A percentile compares a stretch with the other conserved stretches of the same genome.
phyloP scores from a whole-genome alignment of 108 stramenopile species.

The Cyclotella sp. region DNA sequence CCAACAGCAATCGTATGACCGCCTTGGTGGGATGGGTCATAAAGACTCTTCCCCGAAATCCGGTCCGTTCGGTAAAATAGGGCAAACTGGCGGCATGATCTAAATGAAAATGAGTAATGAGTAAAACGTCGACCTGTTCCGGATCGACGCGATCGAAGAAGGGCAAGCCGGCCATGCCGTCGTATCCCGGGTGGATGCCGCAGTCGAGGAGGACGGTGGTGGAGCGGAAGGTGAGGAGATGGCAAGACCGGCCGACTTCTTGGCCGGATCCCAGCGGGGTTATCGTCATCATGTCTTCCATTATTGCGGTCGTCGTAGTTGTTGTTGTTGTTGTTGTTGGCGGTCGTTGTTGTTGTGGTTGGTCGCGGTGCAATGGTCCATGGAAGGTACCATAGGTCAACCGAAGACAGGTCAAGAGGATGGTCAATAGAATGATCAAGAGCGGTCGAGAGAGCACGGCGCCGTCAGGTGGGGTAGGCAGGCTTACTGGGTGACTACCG shows the following conservation, averaged over 20 bases:
- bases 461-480: too few species aligned
- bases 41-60: slow-evolving; percentile 93
- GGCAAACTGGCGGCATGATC: slow-evolving; percentile 98
- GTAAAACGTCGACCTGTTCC: slow-evolving; percentile 85
- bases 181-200: slow-evolving; percentile 98
- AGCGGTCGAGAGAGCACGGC: too few species aligned
- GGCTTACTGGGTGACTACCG: too few species aligned
- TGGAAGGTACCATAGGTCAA: too few species aligned
- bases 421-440: too few species aligned
- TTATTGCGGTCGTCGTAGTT: too few species aligned
- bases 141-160: slow-evolving; percentile 91
- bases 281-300: slow-evolving; percentile 85
- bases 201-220: slow-evolving; percentile 96
- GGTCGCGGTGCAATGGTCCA: too few species aligned
- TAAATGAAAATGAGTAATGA: slow-evolving; percentile 97
- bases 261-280: slow-evolving; percentile 91
- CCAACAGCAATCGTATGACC: slow-evolving; percentile 91
- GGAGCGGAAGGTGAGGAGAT: slow-evolving; percentile 94
- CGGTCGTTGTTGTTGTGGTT: too few species aligned
- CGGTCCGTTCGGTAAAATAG: slow-evolving; percentile 97
- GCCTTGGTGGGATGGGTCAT: slow-evolving; percentile 99
- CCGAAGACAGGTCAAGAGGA: too few species aligned
- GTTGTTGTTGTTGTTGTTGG: too few species aligned
- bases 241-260: slow-evolving; percentile 98
- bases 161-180: slow-evolving; percentile 92